Evolutionary conservation across 2,329 filamentous ascomycete species (phyloP).

Genomic region (Nemania diffusa): DNA sequence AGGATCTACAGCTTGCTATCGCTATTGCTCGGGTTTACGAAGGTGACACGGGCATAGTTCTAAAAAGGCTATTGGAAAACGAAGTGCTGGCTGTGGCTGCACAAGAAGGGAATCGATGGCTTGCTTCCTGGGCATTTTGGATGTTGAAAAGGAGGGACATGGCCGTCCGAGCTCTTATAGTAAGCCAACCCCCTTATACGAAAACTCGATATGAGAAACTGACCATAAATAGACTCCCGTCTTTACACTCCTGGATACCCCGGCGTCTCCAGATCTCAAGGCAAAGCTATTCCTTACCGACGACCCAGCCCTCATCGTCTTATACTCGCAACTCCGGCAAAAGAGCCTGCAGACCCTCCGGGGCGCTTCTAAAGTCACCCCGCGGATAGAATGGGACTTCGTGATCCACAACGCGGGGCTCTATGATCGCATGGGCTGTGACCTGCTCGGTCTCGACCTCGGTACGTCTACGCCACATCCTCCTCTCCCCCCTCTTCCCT

Average conservation of each 20-base stretch:
- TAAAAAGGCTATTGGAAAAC: slow-evolving; percentile 80
- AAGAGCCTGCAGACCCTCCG: slow-evolving; percentile 84
- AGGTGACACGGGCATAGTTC: slow-evolving; percentile 79
- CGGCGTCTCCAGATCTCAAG: slow-evolving; percentile 74
- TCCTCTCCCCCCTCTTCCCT: too few relatives aligned
- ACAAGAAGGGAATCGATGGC: slow-evolving; percentile 87
- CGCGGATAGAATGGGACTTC: slow-evolving; percentile 86
- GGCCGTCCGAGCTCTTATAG: slow-evolving; percentile 84
- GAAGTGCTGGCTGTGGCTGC: slow-evolving; percentile 82
- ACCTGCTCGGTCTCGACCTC: slow-evolving; percentile 85
- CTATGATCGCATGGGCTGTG: slow-evolving; percentile 93
- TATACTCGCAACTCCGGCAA: slow-evolving; percentile 87
- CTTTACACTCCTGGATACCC: slow-evolving; percentile 75
- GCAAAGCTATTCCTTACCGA: slow-evolving; percentile 87
- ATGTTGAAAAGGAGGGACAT: slow-evolving; percentile 84
- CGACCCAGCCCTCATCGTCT: slow-evolving; percentile 85
- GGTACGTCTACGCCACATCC: slow-evolving; percentile 61
- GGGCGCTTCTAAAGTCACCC: slow-evolving; percentile 83
- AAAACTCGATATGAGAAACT: background rate
- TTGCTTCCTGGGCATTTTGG: slow-evolving; percentile 96
- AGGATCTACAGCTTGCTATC: slow-evolving; percentile 89
- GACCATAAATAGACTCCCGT: slow-evolving; percentile 72
- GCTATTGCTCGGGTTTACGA: slow-evolving; percentile 89
- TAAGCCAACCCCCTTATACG: slow-evolving; percentile 56
- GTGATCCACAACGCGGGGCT: slow-evolving; percentile 85